Conservation (phyloP, 140 eudicot genomes). For the Cichorium intybus region DNA sequence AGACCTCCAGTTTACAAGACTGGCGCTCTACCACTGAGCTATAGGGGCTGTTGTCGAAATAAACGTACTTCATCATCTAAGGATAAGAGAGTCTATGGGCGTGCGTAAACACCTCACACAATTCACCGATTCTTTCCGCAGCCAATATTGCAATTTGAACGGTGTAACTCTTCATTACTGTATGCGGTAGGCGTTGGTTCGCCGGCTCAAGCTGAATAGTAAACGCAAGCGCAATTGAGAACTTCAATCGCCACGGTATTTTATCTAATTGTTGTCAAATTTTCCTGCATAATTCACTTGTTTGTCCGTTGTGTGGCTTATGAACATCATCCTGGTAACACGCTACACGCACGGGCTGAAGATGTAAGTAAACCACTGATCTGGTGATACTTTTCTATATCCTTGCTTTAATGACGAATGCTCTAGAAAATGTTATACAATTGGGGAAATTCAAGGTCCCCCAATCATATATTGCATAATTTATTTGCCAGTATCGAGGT, state of each 20-base stretch:
- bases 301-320: not conserved
- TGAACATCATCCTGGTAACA: not conserved
- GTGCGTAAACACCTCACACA: not conserved
- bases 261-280: no score
- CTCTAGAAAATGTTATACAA: no score
- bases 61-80: no score
- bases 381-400: no score
- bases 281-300: no score
- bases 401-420: no score
- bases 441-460: not conserved
- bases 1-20: no score
- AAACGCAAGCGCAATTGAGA: not conserved
- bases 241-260: no score
- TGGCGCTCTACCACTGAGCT: constrained; percentile 91
- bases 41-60: constrained; percentile 45
- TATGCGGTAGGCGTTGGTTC: not conserved
- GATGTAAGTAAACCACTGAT: no score
- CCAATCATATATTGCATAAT: not conserved
- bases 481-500: not conserved
- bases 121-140: not conserved
- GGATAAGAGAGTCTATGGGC: no score
- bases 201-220: not conserved
- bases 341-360: not conserved
- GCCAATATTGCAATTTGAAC: not conserved
- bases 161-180: not conserved